A percentile compares a stretch with the other conserved stretches of the same genome.
These are phyloP conservation scores for Hibiscus trionum DNA, from an alignment of 345 rosid genomes.

Conservation along the genomic window DNA sequence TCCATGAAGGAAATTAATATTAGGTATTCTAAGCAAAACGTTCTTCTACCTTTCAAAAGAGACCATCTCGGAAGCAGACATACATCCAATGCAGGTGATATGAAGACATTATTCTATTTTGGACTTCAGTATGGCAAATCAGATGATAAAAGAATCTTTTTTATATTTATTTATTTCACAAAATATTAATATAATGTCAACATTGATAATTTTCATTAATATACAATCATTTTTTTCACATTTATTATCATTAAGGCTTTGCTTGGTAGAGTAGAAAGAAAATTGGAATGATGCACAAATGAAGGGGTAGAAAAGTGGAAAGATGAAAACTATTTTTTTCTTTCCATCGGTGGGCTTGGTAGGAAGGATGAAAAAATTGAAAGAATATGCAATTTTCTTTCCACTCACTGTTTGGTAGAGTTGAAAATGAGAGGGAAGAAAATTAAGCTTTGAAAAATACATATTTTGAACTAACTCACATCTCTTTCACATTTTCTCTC, in stretches of 20 bases:
- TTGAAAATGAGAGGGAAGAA: no score
- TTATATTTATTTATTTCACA: neutral
- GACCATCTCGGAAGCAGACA: neutral
- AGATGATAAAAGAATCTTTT: neutral
- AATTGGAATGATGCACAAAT: no score
- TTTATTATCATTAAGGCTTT: neutral
- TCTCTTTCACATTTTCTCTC: no score
- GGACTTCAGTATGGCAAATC: neutral
- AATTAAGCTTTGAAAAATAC: no score
- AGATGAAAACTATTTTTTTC: no score
- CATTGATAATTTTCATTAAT: neutral
- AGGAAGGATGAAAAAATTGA: no score
- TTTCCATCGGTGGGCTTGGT: no score
- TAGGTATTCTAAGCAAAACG: neutral
- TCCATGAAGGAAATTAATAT: neutral
- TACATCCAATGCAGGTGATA: neutral
- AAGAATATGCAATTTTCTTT: no score
- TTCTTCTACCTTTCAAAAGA: neutral
- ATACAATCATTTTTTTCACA: neutral
- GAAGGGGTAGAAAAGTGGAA: no score
- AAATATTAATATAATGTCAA: neutral
- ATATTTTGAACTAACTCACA: no score
- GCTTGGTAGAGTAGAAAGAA: no score
- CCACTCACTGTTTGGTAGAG: no score
- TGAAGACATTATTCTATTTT: neutral